Percentiles rank a stretch among this genome's conserved stretches.
Conservation (phyloP, 2,329 filamentous ascomycete genomes). For the Nannizziopsis arthrosporioides region DNA sequence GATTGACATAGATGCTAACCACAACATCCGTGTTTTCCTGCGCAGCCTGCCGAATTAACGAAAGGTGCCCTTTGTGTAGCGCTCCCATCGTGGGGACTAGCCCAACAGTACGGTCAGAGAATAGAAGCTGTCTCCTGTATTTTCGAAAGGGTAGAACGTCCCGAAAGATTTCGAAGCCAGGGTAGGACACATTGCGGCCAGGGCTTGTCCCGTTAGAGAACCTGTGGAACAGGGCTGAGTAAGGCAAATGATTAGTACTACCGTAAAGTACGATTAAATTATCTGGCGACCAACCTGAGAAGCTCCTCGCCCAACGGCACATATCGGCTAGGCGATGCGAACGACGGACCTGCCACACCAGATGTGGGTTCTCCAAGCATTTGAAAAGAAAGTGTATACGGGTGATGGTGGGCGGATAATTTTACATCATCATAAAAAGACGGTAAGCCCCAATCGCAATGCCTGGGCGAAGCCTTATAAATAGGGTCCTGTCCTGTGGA, state of each 20-base stretch:
- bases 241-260: constrained; percentile 13
- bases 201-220: constrained; percentile 2
- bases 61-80: constrained; percentile 81
- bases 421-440: not conserved
- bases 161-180: constrained; percentile 50
- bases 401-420: not conserved
- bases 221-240: constrained; percentile 10
- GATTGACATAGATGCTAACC: constrained; percentile 90
- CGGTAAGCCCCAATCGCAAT: not conserved
- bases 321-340: constrained; percentile 15
- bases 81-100: constrained; percentile 97
- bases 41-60: constrained; percentile 72
- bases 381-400: not conserved
- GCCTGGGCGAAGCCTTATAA: too few relatives aligned
- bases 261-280: constrained; percentile 4
- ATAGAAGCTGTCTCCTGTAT: constrained; percentile 55
- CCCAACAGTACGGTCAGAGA: constrained; percentile 61
- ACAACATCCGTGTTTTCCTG: constrained; percentile 75
- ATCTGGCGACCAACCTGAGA: constrained; percentile 15
- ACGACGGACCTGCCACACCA: not conserved
- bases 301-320: constrained; percentile 22
- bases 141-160: constrained; percentile 59
- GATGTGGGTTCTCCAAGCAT: not conserved
- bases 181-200: constrained; percentile 18
- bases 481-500: too few relatives aligned